Percentiles rank a stretch among this genome's conserved stretches.
Conservation (phyloP, 768 basidiomycete genomes). For the Lyophyllum decastes region DNA sequence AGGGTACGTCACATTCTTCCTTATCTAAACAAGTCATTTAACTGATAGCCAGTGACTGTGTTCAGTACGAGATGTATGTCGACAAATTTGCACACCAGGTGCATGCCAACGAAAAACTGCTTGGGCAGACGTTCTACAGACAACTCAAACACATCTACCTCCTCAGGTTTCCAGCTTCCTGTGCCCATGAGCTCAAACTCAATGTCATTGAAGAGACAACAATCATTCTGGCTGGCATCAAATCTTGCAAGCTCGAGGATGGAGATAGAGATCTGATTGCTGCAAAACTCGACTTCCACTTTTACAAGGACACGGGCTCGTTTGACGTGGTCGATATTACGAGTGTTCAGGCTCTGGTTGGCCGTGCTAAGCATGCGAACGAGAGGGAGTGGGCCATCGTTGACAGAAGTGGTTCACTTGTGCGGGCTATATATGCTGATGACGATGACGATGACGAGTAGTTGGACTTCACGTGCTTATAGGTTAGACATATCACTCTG, state of each 20-base stretch:
- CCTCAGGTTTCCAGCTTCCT: not conserved
- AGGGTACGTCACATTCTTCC: constrained; percentile 21
- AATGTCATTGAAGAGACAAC: constrained; percentile 6
- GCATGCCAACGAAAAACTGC: not conserved
- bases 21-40: too few relatives aligned
- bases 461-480: too few relatives aligned
- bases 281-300: constrained; percentile 18
- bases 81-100: not conserved
- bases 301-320: constrained; percentile 14
- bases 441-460: too few relatives aligned
- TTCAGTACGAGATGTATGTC: not conserved
- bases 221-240: constrained; percentile 26
- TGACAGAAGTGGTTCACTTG: too few relatives aligned
- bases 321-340: constrained; percentile 25
- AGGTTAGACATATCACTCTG: too few relatives aligned
- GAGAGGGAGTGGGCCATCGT: too few relatives aligned
- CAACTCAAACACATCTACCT: constrained; percentile 3
- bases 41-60: constrained; percentile 10
- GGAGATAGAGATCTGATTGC: not conserved
- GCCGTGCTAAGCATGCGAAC: constrained; percentile 17
- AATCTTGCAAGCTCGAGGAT: constrained; percentile 15
- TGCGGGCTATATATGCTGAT: too few relatives aligned
- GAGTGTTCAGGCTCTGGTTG: constrained; percentile 23
- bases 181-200: not conserved
- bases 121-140: not conserved